Evolutionary conservation across 2,329 filamentous ascomycete species (phyloP).

Genomic region (Penicillium sp.): DNA sequence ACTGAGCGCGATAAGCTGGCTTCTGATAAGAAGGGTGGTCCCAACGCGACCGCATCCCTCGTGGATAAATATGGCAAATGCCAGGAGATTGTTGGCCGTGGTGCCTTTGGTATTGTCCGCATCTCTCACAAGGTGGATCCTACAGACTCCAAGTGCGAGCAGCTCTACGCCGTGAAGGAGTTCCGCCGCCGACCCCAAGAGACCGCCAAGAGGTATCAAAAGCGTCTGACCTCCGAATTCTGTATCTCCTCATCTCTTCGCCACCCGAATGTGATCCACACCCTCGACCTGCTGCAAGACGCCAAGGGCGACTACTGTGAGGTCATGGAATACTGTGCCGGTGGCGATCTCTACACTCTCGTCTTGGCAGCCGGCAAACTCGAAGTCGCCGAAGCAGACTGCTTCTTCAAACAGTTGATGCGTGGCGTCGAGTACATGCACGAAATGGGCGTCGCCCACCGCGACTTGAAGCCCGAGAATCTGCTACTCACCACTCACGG

Average conservation of each 20-base stretch:
- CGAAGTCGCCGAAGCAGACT: slow-evolving; percentile 87
- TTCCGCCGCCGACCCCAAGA: slow-evolving; percentile 93
- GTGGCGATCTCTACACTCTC: slow-evolving; percentile 92
- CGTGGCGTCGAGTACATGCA: slow-evolving; percentile 98
- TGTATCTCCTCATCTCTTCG: slow-evolving; percentile 96
- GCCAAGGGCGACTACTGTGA: slow-evolving; percentile 98
- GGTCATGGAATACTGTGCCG: slow-evolving; percentile 98
- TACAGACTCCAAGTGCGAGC: slow-evolving; percentile 74
- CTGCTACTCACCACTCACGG: slow-evolving; percentile 90
- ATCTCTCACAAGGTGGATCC: slow-evolving; percentile 95
- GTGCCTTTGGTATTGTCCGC: slow-evolving; percentile 94
- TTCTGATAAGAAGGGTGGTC: slow-evolving; percentile 74
- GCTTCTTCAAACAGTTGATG: slow-evolving; percentile 99
- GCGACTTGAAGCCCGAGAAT: slow-evolving; percentile 96
- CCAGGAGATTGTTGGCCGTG: slow-evolving; percentile 92
- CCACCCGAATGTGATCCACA: slow-evolving; percentile 98
- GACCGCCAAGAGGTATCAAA: slow-evolving; percentile 96
- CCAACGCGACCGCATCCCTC: slow-evolving; percentile 74
- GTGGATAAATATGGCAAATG: slow-evolving; percentile 99
- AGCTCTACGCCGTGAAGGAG: slow-evolving; percentile 96
- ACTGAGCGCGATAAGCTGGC: slow-evolving; percentile 78
- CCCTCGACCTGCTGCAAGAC: slow-evolving; percentile 90
- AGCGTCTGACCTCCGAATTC: slow-evolving; percentile 94
- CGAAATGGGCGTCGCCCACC: slow-evolving; percentile 97
- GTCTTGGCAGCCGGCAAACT: slow-evolving; percentile 90